Evolutionary conservation across 345 rosid genomes (phyloP).

Genomic region (Isatis tinctoria): DNA sequence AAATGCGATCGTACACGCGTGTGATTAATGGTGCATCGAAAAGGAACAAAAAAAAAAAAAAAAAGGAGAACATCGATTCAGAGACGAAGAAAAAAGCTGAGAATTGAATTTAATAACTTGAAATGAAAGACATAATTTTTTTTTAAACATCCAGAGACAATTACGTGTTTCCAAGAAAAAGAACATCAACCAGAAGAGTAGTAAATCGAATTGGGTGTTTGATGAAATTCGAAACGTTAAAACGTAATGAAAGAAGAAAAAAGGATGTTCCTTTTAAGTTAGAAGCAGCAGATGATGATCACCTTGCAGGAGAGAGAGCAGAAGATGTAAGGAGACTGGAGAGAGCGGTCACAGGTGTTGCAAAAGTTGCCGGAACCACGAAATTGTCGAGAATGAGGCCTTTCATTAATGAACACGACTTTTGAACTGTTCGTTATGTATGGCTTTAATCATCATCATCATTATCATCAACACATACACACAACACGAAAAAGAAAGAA

Average conservation of each 20-base stretch:
- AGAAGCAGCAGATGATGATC: not conserved
- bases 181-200: not conserved
- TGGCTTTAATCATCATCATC: slow-evolving; percentile 42
- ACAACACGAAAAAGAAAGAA: not conserved
- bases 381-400: slow-evolving; percentile 63
- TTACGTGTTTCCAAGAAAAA: not conserved
- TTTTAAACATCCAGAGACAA: too few species aligned
- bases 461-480: not conserved
- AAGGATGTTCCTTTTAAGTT: not conserved
- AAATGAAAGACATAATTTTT: too few species aligned
- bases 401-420: slow-evolving; percentile 76
- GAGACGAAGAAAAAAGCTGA: not conserved
- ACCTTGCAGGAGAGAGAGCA: slow-evolving; percentile 95
- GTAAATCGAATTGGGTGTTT: not conserved
- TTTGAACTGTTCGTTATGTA: slow-evolving; percentile 78
- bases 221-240: not conserved
- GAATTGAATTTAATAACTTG: not conserved
- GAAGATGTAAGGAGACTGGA: slow-evolving; percentile 64
- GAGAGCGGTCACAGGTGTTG: slow-evolving; percentile 60
- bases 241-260: not conserved
- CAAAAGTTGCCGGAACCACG: slow-evolving; percentile 70
- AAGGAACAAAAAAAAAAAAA: not conserved
- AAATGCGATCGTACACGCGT: slow-evolving; percentile 18
- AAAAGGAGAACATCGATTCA: slow-evolving; percentile 11
- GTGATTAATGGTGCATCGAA: not conserved